Conservation (phyloP, 2,329 filamentous ascomycete species). For the Lasiodiplodia theobromae region DNA sequence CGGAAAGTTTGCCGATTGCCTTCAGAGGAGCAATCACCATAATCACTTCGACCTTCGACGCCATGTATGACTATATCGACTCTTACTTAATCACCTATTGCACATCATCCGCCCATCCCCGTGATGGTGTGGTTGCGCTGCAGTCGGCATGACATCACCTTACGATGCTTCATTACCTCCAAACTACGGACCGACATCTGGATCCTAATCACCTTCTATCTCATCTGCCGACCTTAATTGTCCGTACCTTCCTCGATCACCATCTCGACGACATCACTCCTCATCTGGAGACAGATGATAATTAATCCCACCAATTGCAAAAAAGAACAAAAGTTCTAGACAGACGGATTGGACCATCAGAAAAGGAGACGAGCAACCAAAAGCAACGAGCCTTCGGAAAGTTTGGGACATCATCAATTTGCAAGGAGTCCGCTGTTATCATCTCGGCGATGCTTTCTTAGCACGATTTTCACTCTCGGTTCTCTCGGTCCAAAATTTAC, state of each 20-base stretch:
- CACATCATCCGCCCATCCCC: neutral
- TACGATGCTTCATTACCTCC: neutral
- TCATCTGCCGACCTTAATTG: conserved; percentile 5
- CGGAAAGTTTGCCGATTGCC: neutral
- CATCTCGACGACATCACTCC: neutral
- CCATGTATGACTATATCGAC: conserved; percentile 16
- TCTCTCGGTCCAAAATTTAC: neutral
- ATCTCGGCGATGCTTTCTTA: neutral
- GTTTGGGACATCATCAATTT: conserved; percentile 11
- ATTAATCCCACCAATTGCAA: neutral
- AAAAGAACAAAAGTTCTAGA: conserved; percentile 22
- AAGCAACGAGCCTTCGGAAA: conserved; percentile 18
- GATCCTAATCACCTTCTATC: neutral
- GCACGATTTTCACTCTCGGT: neutral
- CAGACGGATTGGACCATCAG: neutral
- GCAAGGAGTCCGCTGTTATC: neutral
- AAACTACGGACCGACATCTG: neutral
- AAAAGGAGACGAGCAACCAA: conserved; percentile 14
- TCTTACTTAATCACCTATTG: conserved; percentile 6
- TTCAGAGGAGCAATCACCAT: neutral
- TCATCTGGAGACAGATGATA: neutral
- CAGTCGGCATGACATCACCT: neutral
- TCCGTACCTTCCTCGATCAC: neutral
- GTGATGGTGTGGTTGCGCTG: neutral
- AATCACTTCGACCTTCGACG: neutral